Conservation (phyloP, 2,329 filamentous ascomycete species). For the Fusarium sarcochroum region DNA sequence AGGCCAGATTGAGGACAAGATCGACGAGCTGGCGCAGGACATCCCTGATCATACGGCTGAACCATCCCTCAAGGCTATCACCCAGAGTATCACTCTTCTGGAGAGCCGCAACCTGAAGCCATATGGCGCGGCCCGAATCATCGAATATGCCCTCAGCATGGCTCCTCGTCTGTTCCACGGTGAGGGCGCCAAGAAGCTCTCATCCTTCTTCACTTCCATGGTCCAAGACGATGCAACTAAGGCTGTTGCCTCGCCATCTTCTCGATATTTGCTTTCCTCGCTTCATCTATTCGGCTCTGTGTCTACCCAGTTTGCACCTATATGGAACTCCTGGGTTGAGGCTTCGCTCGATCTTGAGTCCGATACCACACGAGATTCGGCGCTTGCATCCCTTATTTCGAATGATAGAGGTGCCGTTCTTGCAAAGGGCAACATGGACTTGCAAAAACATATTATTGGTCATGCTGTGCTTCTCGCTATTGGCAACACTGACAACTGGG, state of each 20-base stretch:
- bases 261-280: conserved; percentile 74
- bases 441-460: conserved; percentile 65
- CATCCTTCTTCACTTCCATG: conserved; percentile 63
- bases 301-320: conserved; percentile 54
- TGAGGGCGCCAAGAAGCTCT: conserved; percentile 54
- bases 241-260: conserved; percentile 78
- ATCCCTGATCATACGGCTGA: conserved; percentile 50
- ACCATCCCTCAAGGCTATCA: conserved; percentile 52
- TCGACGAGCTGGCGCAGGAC: conserved; percentile 31
- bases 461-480: conserved; percentile 58
- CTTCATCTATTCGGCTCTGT: conserved; percentile 69
- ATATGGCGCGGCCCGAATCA: conserved; percentile 65
- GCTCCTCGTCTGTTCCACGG: conserved; percentile 59
- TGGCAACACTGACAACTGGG: conserved; percentile 55
- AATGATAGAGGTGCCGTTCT: conserved; percentile 57
- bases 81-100: conserved; percentile 59
- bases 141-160: conserved; percentile 57
- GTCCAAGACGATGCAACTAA: conserved; percentile 68
- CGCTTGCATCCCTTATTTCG: conserved; percentile 63
- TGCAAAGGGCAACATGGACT: conserved; percentile 54
- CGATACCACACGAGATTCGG: conserved; percentile 44
- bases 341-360: conserved; percentile 55
- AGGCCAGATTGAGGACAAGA: conserved; percentile 59
- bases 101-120: conserved; percentile 69
- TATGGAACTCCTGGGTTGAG: conserved; percentile 63